phyloP scores from a whole-genome alignment of 129 eudicot species.

The Kitagawia praeruptora region DNA sequence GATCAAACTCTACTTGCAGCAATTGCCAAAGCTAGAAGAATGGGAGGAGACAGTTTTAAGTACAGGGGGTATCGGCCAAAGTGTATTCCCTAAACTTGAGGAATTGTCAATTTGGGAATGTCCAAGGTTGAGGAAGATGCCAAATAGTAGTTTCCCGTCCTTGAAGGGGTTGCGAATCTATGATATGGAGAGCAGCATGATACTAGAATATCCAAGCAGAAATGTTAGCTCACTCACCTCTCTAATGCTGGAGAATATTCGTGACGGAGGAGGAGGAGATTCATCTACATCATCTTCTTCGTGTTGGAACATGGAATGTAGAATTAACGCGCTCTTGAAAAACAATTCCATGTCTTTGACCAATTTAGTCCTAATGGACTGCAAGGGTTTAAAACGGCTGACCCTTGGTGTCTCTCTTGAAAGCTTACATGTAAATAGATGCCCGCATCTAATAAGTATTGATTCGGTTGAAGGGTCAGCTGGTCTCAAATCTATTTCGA shows the following conservation, averaged over 20 bases:
- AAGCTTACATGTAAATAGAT: rapidly evolving
- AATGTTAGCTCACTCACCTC: not conserved
- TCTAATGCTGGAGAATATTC: not conserved
- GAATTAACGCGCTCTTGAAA: not conserved
- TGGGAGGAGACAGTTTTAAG: conserved; percentile 5
- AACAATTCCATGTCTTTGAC: not conserved
- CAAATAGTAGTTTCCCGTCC: not conserved
- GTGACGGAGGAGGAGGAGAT: not conserved
- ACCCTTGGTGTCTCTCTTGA: not conserved
- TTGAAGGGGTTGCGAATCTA: not conserved
- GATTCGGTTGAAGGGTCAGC: not conserved
- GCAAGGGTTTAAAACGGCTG: not conserved
- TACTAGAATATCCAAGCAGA: not conserved
- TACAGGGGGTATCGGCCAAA: not conserved
- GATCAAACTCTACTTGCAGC: too few species aligned
- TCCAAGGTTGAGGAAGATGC: not conserved
- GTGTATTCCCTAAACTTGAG: conserved; percentile 10
- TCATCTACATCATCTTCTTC: not conserved
- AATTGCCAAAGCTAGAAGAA: conserved; percentile 3
- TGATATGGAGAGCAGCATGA: not conserved
- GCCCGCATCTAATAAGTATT: not conserved
- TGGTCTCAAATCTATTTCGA: not conserved
- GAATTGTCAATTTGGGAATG: not conserved
- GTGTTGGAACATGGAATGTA: not conserved
- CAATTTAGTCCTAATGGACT: rapidly evolving